Evolutionary conservation across 441 rosid genomes (phyloP).

Genomic region (Pelargonium cotyledonis): DNA sequence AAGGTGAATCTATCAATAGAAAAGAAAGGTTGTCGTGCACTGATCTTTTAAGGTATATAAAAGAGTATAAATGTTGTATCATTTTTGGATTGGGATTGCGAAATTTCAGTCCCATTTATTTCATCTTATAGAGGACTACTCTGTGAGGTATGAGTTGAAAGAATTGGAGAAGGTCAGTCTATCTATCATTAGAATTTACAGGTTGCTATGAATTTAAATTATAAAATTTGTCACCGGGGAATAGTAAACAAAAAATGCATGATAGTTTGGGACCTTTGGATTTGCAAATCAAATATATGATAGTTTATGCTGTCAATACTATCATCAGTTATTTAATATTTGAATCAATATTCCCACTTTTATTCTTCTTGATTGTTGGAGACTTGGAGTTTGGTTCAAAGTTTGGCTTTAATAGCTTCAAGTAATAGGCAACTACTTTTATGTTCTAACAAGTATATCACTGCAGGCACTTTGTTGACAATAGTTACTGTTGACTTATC

Average conservation of each 20-base stretch:
- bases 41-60: neutral
- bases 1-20: constrained; percentile 3
- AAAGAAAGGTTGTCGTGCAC: neutral
- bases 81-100: neutral
- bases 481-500: neutral
- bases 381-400: neutral
- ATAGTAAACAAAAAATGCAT: neutral
- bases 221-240: neutral
- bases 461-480: neutral
- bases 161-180: neutral
- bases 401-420: neutral
- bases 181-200: neutral
- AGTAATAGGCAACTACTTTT: too few relatives aligned
- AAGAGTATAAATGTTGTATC: neutral
- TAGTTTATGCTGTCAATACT: neutral
- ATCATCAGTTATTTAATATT: neutral
- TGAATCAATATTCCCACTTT: neutral
- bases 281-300: neutral
- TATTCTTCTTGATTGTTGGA: neutral
- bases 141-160: neutral
- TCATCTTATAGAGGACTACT: neutral
- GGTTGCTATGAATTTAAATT: neutral
- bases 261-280: neutral
- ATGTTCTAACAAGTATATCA: neutral
- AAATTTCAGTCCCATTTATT: neutral